Conservation (phyloP, 139 green algal genomes). For the Pleodorina starrii region DNA sequence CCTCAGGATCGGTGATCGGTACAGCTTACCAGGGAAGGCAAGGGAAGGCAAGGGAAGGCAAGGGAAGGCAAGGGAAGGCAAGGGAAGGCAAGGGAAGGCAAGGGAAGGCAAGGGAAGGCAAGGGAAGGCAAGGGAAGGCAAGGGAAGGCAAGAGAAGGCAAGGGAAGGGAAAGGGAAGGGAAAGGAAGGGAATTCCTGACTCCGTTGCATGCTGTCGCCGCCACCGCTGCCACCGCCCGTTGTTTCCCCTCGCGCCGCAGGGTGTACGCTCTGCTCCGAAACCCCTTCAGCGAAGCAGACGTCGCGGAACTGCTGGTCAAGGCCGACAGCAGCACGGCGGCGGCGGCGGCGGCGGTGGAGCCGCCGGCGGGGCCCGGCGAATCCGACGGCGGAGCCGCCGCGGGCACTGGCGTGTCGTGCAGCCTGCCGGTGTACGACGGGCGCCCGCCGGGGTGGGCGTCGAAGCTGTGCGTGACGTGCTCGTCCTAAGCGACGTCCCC, state of each 20-base stretch:
- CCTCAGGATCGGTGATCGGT: too few relatives aligned
- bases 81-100: too few relatives aligned
- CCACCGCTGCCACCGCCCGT: too few relatives aligned
- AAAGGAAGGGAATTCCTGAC: too few relatives aligned
- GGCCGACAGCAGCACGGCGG: not conserved
- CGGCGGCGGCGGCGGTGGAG: not conserved
- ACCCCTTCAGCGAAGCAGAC: constrained; percentile 63
- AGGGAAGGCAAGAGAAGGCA: too few relatives aligned
- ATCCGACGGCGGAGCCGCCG: not conserved
- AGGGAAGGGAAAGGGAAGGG: too few relatives aligned
- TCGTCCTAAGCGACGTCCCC: constrained; percentile 64
- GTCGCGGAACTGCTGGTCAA: constrained; percentile 3
- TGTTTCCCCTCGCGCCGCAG: not conserved
- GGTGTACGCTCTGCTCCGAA: constrained; percentile 59
- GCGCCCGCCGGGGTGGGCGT: constrained; percentile 58
- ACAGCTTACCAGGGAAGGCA: too few relatives aligned
- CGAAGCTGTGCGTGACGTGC: constrained; percentile 67
- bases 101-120: too few relatives aligned
- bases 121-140: too few relatives aligned
- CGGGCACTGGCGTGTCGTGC: constrained; percentile 8
- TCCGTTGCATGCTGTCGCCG: too few relatives aligned
- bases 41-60: too few relatives aligned
- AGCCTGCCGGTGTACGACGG: constrained; percentile 56
- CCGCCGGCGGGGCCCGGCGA: not conserved
- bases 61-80: too few relatives aligned